These are phyloP conservation scores for Volvox reticuliferus DNA, from an alignment of 139 green algal genomes.

Conservation along the genomic window DNA sequence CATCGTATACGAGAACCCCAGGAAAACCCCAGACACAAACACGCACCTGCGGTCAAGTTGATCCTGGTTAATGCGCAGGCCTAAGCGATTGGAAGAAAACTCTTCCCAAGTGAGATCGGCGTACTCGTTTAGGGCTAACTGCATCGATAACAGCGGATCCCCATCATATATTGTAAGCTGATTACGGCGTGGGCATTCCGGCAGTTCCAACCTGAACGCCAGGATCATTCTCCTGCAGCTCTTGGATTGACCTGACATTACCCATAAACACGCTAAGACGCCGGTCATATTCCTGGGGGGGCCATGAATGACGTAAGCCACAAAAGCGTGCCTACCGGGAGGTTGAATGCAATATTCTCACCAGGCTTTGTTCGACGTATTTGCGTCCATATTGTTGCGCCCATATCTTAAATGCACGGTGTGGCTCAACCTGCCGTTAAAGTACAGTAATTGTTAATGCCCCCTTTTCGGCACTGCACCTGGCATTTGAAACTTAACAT, in stretches of 20 bases:
- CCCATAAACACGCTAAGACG: background rate
- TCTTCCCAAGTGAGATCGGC: constrained; percentile 92
- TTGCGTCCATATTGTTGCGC: background rate
- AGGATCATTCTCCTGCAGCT: background rate
- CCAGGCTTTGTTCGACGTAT: constrained; percentile 8
- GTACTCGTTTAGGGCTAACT: constrained; percentile 90
- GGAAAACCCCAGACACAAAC: too few species aligned
- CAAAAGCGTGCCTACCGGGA: background rate
- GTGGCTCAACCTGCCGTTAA: background rate
- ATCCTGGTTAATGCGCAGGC: constrained; percentile 56
- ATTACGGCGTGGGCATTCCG: background rate
- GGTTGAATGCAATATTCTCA: background rate
- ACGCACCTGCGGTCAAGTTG: constrained; percentile 7
- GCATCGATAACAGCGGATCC: background rate
- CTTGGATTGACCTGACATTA: background rate
- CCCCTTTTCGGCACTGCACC: too few species aligned
- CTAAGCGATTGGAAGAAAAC: constrained; percentile 73
- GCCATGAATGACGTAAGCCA: background rate
- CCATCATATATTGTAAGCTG: background rate
- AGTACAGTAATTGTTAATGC: background rate
- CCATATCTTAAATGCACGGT: background rate
- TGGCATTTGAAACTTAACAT: background rate
- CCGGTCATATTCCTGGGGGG: background rate
- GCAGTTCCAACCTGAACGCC: constrained; percentile 7
- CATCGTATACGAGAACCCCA: too few species aligned